A percentile compares a stretch with the other conserved stretches of the same genome.
phyloP scores from a whole-genome alignment of 116 monocot species.

The Dioscorea cayenensis region DNA sequence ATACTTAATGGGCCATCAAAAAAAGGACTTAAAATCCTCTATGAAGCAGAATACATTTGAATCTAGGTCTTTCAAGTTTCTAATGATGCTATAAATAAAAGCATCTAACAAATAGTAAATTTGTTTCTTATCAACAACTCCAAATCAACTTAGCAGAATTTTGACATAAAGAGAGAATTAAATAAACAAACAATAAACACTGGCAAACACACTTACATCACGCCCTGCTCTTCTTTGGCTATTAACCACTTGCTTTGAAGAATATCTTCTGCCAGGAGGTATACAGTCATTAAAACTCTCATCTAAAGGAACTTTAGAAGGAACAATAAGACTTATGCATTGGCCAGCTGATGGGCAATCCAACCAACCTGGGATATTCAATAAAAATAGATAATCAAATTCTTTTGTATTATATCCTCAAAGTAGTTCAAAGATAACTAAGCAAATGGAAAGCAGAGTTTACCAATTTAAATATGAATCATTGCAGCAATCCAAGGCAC shows the following conservation, averaged over 20 bases:
- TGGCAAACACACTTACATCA: constrained; percentile 54
- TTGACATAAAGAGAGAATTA: background rate
- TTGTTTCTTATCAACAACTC: background rate
- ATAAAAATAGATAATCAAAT: constrained; percentile 1
- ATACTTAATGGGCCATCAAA: too few relatives aligned
- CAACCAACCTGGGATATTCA: constrained; percentile 69
- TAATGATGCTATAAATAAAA: background rate
- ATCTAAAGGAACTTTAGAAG: constrained; percentile 96
- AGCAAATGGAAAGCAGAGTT: background rate
- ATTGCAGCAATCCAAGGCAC: background rate
- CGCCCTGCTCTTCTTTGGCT: constrained; percentile 50
- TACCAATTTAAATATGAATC: background rate
- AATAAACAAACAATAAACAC: background rate
- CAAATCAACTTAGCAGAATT: background rate
- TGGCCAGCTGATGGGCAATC: constrained; percentile 84
- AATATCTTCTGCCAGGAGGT: constrained; percentile 80
- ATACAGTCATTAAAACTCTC: constrained; percentile 83
- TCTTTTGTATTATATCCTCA: background rate
- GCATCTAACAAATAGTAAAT: background rate
- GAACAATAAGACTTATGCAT: constrained; percentile 58
- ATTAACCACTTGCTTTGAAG: constrained; percentile 84
- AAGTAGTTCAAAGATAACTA: background rate
- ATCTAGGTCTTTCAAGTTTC: too few relatives aligned
- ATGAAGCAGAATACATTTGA: too few relatives aligned
- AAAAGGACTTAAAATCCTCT: too few relatives aligned